These are phyloP conservation scores for Peronospora belbahrii DNA, from an alignment of 352 stramenopile species.

Conservation along the genomic window DNA sequence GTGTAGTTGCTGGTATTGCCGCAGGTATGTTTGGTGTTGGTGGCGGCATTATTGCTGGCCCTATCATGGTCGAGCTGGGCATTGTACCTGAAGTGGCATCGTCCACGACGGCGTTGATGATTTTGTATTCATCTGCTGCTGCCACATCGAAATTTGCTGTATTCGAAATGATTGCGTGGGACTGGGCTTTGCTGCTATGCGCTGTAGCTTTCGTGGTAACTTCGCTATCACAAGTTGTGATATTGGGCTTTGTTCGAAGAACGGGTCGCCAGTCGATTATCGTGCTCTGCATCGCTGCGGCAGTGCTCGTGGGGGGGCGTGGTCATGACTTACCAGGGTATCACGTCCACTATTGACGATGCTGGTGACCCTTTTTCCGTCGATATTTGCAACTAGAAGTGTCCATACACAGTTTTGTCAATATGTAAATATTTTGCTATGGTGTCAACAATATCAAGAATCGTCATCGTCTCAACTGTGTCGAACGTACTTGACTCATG, in stretches of 20 bases:
- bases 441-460: neutral
- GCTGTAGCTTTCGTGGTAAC: constrained; percentile 43
- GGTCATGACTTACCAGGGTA: constrained; percentile 49
- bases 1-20: constrained; percentile 35
- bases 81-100: constrained; percentile 38
- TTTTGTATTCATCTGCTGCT: constrained; percentile 49
- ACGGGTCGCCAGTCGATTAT: constrained; percentile 53
- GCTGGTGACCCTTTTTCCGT: constrained; percentile 29
- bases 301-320: constrained; percentile 32
- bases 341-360: constrained; percentile 38
- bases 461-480: too few relatives aligned
- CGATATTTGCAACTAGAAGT: constrained; percentile 31
- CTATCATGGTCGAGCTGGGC: constrained; percentile 28
- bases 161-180: constrained; percentile 48
- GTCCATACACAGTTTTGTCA: too few relatives aligned
- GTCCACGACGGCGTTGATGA: constrained; percentile 29
- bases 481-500: too few relatives aligned
- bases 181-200: constrained; percentile 39
- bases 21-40: constrained; percentile 49
- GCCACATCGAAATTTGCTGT: constrained; percentile 50
- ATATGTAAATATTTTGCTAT: too few relatives aligned
- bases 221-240: constrained; percentile 35
- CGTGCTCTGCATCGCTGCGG: constrained; percentile 45
- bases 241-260: constrained; percentile 42
- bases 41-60: constrained; percentile 30